Evolutionary conservation across 106 monocot genomes (phyloP), one percentile per base, ranked within the genome.

Genomic region (Dioscorea dumetorum): DNA sequence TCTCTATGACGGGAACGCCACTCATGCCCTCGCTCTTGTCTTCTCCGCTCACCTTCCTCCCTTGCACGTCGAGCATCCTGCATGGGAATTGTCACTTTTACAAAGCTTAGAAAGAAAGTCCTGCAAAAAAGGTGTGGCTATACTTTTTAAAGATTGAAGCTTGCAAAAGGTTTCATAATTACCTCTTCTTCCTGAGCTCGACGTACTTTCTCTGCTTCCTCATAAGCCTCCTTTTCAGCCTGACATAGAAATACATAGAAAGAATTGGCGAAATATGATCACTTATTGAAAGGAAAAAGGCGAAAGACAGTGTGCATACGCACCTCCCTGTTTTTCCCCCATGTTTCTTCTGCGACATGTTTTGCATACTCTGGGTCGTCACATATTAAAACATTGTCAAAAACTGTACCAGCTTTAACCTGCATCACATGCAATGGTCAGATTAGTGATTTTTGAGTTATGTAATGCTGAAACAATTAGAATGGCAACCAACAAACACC

Each of bases 181-280:
- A 89, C 95, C 89, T 89, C 86, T 58, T 97, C 95, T 82, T 97
- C 95, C 75, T 84, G 88, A 67, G 82, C 91, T 70, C 64, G 75
- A 31, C 91, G 86, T 35, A 84, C 78, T 83, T 97, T 97, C 68
- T 97, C 95, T 79, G 95, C 95, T 84, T 91, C 95, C 72, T 97
- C 95, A 73, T 91, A 97, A 33, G 95, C 91, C 76, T 97, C 95
- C 73, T 97, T 97, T 79, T 97, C 95, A 66, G 71, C 78, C 95
- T 97, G 80, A 73, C 68, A 76, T 60, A 13, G 17, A 2, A 0
- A 4, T 17, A 51, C 12, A 17, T 2, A 17, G 17, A 17, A 13
- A 51, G 17, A 13, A 12, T 13, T 12, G 51, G 3, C 28, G 28
- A 28, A 28, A 28, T 28, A 17, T 17, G 17, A 17, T 51, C 17